These are phyloP conservation scores for Rhododendron griersonianum DNA, from an alignment of 148 eudicot genomes.

Conservation along the genomic window DNA sequence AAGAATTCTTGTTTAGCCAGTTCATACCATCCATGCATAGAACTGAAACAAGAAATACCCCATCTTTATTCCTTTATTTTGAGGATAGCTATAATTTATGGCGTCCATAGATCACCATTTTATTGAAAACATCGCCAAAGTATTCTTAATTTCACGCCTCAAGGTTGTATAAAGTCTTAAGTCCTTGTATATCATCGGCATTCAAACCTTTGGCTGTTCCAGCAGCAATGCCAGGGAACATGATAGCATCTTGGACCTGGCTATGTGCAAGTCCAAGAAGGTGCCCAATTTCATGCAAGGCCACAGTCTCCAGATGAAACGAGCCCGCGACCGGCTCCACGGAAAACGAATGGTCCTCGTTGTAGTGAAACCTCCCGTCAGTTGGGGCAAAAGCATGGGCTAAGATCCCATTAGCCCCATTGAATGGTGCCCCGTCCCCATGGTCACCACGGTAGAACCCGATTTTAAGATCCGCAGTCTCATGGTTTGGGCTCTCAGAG, in stretches of 20 bases:
- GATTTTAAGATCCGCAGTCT: slow-evolving; percentile 14
- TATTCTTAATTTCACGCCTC: background rate
- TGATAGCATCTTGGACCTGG: background rate
- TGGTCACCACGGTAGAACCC: slow-evolving; percentile 19
- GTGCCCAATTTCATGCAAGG: slow-evolving; percentile 29
- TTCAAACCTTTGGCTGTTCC: slow-evolving; percentile 12
- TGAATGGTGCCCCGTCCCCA: slow-evolving; percentile 20
- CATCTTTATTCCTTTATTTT: background rate
- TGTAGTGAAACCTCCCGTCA: slow-evolving; percentile 20
- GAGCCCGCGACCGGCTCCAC: background rate
- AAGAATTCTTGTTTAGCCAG: background rate
- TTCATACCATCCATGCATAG: background rate
- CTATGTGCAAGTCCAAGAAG: slow-evolving; percentile 15
- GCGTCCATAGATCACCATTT: background rate
- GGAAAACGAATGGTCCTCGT: slow-evolving; percentile 15
- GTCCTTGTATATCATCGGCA: slow-evolving; percentile 23
- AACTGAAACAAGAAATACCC: background rate
- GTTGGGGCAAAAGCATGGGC: slow-evolving; percentile 22
- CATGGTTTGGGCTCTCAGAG: background rate
- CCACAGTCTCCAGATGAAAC: slow-evolving; percentile 17
- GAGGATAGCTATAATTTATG: background rate
- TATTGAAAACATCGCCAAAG: background rate
- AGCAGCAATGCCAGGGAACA: background rate
- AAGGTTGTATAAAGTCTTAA: slow-evolving; percentile 10
- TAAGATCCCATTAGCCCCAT: slow-evolving; percentile 10